Evolutionary conservation across 768 basidiomycete genomes (phyloP).

Genomic region (Russula virescens): DNA sequence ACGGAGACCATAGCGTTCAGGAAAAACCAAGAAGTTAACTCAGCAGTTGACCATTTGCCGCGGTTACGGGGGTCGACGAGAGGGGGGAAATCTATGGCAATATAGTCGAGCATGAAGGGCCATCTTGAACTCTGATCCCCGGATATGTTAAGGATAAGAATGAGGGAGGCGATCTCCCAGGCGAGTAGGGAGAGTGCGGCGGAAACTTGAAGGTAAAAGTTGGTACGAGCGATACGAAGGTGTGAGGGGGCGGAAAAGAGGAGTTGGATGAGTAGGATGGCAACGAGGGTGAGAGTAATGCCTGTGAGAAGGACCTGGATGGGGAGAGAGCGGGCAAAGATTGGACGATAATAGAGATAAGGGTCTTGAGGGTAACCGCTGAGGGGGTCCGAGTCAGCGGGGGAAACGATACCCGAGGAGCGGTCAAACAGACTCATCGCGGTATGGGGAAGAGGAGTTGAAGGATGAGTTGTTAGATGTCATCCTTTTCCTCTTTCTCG

Average conservation of each 20-base stretch:
- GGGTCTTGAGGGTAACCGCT: slow-evolving; percentile 49
- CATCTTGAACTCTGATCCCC: slow-evolving; percentile 62
- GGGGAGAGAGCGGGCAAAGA: slow-evolving; percentile 83
- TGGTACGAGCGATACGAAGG: slow-evolving; percentile 87
- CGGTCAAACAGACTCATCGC: slow-evolving; percentile 10
- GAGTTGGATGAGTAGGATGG: slow-evolving; percentile 85
- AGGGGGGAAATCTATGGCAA: slow-evolving; percentile 75
- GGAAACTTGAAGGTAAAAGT: slow-evolving; percentile 84
- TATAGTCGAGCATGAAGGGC: slow-evolving; percentile 96
- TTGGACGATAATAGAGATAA: slow-evolving; percentile 69
- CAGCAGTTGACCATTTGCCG: slow-evolving; percentile 53
- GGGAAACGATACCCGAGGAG: neutral
- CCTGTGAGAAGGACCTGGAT: slow-evolving; percentile 86
- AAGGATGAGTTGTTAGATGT: too few species aligned
- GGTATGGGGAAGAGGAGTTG: neutral
- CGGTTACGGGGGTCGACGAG: slow-evolving; percentile 31
- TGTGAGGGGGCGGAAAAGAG: slow-evolving; percentile 95
- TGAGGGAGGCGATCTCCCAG: slow-evolving; percentile 69
- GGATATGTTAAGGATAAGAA: slow-evolving; percentile 60
- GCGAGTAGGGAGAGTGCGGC: slow-evolving; percentile 78
- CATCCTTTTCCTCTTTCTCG: too few species aligned
- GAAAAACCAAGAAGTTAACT: slow-evolving; percentile 74
- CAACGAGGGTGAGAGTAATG: slow-evolving; percentile 76
- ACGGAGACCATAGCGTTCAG: slow-evolving; percentile 84
- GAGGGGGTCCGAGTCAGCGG: neutral